Base-by-base conservation (phyloP, 768 basidiomycete species). In the Hygrophorus russula region DNA sequence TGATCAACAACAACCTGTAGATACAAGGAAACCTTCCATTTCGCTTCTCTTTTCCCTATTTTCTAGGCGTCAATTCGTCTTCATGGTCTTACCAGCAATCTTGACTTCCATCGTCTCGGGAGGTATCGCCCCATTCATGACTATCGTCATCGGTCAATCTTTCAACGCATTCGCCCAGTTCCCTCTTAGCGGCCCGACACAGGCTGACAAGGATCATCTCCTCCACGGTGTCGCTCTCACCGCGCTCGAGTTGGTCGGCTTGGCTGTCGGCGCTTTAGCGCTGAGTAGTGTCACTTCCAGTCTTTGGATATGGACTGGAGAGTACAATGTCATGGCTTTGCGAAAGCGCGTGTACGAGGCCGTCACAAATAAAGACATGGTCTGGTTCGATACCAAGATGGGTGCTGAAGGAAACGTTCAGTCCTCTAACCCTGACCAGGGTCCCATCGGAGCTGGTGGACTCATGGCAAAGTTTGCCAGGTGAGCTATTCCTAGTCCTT, bases 381-480 rank as follows among this genome's bases (percentile, higher is more conserved):
- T 71, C n/a, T 96, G 93, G 92, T 96, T 90, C 57, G 92, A 96
- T 61, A 60, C 74, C 32, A 80, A 85, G 45, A 80, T 83, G 72
- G 78, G 76, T 42, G 62, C 64, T 7, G 78, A 77, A 17, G 69
- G 68, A 31, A 59, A 68, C 17, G 65, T 61, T 5, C 55, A 61
- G 30, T 50, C 57, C 41, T 54, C 58, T 49, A 58, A 65, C 35
- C 61, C 60, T 36, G 66, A 70, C 28, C 63, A 70, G 33, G 72
- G 73, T 18, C 70, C 76, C 31, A 65, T 81, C 38, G 87, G 88
- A 48, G 89, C 90, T 39, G 90, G 84, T 47, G 92, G 91, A 15
- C 68, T 96, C 35, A 93, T 94, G 91, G 82, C 88, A 42, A 87
- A 90, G 56, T 97, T 96, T 59, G 75, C 84, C 28, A 78, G 79